Evolutionary conservation across 2,329 filamentous ascomycete species (phyloP).

Genomic region (Cercospora janseana): DNA sequence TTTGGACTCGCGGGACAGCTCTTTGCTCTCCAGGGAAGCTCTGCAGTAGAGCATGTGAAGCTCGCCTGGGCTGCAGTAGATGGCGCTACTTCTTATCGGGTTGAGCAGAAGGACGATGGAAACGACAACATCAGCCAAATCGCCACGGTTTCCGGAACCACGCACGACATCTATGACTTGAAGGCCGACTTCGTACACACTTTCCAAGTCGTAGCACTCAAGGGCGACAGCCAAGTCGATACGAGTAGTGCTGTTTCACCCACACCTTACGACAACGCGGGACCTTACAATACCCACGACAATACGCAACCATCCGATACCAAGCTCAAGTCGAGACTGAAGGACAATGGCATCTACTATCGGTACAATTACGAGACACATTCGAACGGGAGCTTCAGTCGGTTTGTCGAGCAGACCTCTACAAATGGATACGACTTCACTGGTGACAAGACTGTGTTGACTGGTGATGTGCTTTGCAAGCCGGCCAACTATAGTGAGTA

Average conservation of each 20-base stretch:
- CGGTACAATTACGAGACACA: conserved; percentile 25
- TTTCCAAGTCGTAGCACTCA: conserved; percentile 20
- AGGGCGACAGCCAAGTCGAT: conserved; percentile 16
- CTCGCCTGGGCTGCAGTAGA: conserved; percentile 18
- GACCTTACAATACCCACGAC: conserved; percentile 23
- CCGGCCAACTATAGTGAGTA: conserved; percentile 7
- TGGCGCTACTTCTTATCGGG: conserved; percentile 19
- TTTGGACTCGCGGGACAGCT: conserved; percentile 24
- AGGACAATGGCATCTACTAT: conserved; percentile 25
- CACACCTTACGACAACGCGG: conserved; percentile 12
- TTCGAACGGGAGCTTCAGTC: conserved; percentile 19
- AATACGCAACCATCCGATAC: conserved; percentile 17
- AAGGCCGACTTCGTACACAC: conserved; percentile 5
- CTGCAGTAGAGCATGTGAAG: conserved; percentile 24
- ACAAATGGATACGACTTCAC: conserved; percentile 25
- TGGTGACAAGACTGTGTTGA: conserved; percentile 21
- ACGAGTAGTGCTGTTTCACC: conserved; percentile 13
- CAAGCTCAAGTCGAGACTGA: conserved; percentile 20
- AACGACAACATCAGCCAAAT: conserved; percentile 13
- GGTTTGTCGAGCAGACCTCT: conserved; percentile 26
- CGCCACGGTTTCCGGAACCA: conserved; percentile 18
- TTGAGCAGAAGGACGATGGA: conserved; percentile 16
- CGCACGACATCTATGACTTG: conserved; percentile 21
- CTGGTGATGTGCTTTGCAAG: conserved; percentile 9
- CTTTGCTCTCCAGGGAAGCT: conserved; percentile 20